phyloP scores from a whole-genome alignment of 352 stramenopile genomes.

The Phytophthora meadii region DNA sequence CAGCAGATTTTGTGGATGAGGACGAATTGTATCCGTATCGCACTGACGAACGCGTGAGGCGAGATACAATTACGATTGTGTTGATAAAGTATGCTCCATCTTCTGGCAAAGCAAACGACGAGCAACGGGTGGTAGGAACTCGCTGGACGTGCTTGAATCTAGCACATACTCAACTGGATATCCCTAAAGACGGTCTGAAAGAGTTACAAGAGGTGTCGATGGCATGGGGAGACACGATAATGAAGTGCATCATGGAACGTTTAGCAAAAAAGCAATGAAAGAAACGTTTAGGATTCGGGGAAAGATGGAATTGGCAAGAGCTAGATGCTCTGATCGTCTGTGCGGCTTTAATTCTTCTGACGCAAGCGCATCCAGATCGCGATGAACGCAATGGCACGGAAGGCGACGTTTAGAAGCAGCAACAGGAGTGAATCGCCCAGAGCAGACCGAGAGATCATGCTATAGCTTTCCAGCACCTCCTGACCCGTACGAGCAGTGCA shows the following conservation, averaged over 20 bases:
- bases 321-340: too few species aligned
- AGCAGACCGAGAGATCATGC: too few species aligned
- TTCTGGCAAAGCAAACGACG: neutral
- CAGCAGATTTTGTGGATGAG: slow-evolving; percentile 41
- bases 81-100: slow-evolving; percentile 1
- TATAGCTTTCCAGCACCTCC: too few species aligned
- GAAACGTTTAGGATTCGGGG: neutral
- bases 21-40: slow-evolving; percentile 50
- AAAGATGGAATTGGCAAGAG: too few species aligned
- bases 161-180: slow-evolving; percentile 17
- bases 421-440: too few species aligned
- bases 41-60: slow-evolving; percentile 28
- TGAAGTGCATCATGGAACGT: slow-evolving; percentile 24
- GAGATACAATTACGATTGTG: slow-evolving; percentile 39
- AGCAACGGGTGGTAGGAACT: slow-evolving; percentile 26
- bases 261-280: slow-evolving; percentile 13
- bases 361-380: too few species aligned
- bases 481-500: too few species aligned
- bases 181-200: slow-evolving; percentile 14
- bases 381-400: too few species aligned
- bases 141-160: slow-evolving; percentile 26
- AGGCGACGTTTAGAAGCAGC: too few species aligned
- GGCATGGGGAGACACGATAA: slow-evolving; percentile 29
- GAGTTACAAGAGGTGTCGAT: slow-evolving; percentile 27
- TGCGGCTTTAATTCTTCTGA: too few species aligned